A percentile compares a stretch with the other conserved stretches of the same genome.
These are phyloP conservation scores for Eustoma russellianum DNA, from an alignment of 257 asterid species.

Conservation along the genomic window DNA sequence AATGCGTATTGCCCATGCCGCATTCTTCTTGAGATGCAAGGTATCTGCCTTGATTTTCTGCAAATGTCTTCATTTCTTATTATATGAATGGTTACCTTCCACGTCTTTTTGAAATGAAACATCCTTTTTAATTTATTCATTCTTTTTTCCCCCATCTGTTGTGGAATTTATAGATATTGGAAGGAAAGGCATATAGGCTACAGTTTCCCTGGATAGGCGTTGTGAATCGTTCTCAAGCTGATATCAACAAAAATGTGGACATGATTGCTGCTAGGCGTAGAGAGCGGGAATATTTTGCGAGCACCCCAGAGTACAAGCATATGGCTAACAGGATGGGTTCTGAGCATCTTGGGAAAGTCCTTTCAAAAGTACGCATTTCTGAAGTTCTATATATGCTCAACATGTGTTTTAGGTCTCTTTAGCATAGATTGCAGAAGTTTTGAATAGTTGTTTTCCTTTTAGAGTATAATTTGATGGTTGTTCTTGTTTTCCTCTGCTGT, in stretches of 20 bases:
- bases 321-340: constrained; percentile 87
- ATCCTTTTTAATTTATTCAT: not conserved
- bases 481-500: no score
- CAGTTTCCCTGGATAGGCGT: constrained; percentile 99
- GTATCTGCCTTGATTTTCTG: no score
- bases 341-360: constrained; percentile 91
- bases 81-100: no score
- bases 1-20: no score
- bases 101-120: not conserved
- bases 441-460: no score
- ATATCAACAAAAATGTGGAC: constrained; percentile 88
- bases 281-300: constrained; percentile 87
- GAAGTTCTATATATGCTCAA: not conserved
- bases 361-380: constrained; percentile 66
- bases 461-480: no score
- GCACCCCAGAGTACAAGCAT: constrained; percentile 86
- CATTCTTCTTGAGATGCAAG: no score
- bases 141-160: not conserved
- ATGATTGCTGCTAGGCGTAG: constrained; percentile 97
- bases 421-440: no score
- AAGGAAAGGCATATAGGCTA: constrained; percentile 78
- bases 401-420: not conserved
- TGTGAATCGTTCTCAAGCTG: constrained; percentile 93
- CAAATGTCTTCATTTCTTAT: no score
- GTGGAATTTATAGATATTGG: constrained; percentile 56